phyloP scores from a whole-genome alignment of 2,329 filamentous ascomycete genomes.

The Fusarium nurragi region DNA sequence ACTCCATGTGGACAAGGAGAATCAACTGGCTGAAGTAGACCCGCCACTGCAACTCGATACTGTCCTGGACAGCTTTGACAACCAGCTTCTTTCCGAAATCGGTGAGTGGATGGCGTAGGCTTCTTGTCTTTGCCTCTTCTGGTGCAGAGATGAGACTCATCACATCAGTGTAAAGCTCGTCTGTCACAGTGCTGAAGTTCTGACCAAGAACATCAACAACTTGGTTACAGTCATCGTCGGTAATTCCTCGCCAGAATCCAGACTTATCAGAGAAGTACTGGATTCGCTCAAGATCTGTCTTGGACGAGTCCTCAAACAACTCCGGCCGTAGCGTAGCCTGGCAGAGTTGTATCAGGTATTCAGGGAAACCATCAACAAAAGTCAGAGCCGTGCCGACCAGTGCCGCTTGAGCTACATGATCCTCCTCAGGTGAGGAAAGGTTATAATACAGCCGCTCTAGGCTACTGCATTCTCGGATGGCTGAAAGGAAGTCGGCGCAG shows the following conservation, averaged over 20 bases:
- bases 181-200: slow-evolving; percentile 67
- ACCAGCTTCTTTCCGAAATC: slow-evolving; percentile 80
- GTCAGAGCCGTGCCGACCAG: slow-evolving; percentile 75
- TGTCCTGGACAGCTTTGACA: slow-evolving; percentile 82
- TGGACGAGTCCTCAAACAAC: slow-evolving; percentile 76
- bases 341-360: slow-evolving; percentile 74
- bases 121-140: slow-evolving; percentile 57
- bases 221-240: slow-evolving; percentile 80
- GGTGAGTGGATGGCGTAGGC: slow-evolving; percentile 67
- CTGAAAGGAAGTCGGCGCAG: slow-evolving; percentile 81
- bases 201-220: slow-evolving; percentile 76
- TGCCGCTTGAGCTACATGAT: slow-evolving; percentile 64
- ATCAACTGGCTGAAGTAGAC: slow-evolving; percentile 85
- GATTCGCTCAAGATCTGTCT: slow-evolving; percentile 77
- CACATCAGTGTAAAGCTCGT: slow-evolving; percentile 64
- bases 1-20: slow-evolving; percentile 86
- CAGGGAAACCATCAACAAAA: slow-evolving; percentile 76
- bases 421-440: slow-evolving; percentile 60
- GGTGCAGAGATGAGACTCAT: slow-evolving; percentile 57
- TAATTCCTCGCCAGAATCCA: slow-evolving; percentile 80
- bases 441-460: slow-evolving; percentile 83
- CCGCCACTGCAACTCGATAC: slow-evolving; percentile 74
- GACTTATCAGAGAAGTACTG: slow-evolving; percentile 81
- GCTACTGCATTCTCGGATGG: slow-evolving; percentile 80
- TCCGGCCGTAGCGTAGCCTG: slow-evolving; percentile 75